Percentiles rank a stretch among this genome's conserved stretches.
Conservation (phyloP, 768 basidiomycete species). For the Pleurotus tuoliensis region DNA sequence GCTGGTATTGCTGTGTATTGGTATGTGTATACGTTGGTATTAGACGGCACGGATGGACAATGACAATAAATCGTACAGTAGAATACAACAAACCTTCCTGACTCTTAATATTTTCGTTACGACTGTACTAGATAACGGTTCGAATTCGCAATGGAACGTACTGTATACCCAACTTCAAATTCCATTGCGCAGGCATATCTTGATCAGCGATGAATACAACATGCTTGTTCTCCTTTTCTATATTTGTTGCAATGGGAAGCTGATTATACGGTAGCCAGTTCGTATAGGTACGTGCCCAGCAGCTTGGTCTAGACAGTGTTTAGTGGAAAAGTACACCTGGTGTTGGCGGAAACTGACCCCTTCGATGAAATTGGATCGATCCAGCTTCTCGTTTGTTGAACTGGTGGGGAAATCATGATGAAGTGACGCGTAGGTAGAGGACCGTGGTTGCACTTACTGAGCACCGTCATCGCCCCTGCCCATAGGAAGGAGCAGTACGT, state of each 20-base stretch:
- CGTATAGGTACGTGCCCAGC: conserved; percentile 78
- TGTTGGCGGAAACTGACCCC: conserved; percentile 46
- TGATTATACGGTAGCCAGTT: conserved; percentile 38
- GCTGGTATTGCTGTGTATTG: conserved; percentile 9
- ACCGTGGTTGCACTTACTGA: conserved; percentile 50
- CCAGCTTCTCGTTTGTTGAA: conserved; percentile 94
- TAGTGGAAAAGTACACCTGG: conserved; percentile 2
- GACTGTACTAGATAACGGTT: neutral
- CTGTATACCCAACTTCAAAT: no score
- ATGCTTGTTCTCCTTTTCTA: no score
- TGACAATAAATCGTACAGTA: neutral
- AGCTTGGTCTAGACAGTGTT: conserved; percentile 53
- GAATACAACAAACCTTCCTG: neutral
- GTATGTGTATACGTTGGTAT: no score
- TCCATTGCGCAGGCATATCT: no score
- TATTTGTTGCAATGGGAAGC: no score
- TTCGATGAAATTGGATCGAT: conserved; percentile 83
- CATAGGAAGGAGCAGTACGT: conserved; percentile 88
- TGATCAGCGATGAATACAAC: no score
- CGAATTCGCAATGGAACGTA: neutral
- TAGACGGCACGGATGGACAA: neutral
- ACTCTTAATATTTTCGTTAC: no score
- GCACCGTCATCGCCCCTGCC: conserved; percentile 94
- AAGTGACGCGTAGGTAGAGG: neutral
- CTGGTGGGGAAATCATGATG: conserved; percentile 27